phyloP scores from a whole-genome alignment of 768 basidiomycete genomes.

The Omphalotus guepiniiformis region DNA sequence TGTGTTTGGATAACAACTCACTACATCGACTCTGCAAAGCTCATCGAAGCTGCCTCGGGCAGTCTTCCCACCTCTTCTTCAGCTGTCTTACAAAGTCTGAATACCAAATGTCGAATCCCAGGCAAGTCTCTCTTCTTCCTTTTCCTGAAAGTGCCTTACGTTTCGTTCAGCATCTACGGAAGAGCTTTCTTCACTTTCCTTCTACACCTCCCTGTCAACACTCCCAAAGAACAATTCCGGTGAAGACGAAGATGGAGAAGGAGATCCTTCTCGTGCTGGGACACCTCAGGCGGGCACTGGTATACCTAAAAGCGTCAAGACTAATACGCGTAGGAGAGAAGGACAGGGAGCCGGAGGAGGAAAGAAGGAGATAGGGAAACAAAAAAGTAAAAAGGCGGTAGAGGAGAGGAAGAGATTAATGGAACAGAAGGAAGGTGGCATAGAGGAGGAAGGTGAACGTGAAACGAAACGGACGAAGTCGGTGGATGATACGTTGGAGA shows the following conservation, averaged over 20 bases:
- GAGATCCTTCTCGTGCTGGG: background rate
- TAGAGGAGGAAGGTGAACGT: slow-evolving; percentile 19
- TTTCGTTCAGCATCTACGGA: background rate
- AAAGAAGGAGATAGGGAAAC: slow-evolving; percentile 43
- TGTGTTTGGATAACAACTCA: background rate
- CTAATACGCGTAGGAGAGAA: slow-evolving; percentile 19
- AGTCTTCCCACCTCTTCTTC: background rate
- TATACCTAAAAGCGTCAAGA: slow-evolving; percentile 12
- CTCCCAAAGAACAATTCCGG: slow-evolving; percentile 6
- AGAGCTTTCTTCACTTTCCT: background rate
- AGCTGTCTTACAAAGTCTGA: slow-evolving; percentile 2
- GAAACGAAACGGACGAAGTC: background rate
- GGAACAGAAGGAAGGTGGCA: slow-evolving; percentile 9
- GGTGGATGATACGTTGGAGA: too few relatives aligned
- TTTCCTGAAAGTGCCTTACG: background rate
- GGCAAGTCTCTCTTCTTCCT: background rate
- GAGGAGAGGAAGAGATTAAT: slow-evolving; percentile 25
- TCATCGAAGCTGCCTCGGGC: slow-evolving; percentile 13
- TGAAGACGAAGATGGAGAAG: background rate
- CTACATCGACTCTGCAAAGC: background rate
- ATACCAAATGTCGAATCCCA: slow-evolving; percentile 3
- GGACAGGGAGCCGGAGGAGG: slow-evolving; percentile 20
- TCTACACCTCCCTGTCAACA: background rate
- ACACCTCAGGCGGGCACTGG: background rate
- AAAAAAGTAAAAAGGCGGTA: slow-evolving; percentile 49